Evolutionary conservation across 495 filamentous ascomycete species (phyloP).

Genomic region (Neurospora sp.): DNA sequence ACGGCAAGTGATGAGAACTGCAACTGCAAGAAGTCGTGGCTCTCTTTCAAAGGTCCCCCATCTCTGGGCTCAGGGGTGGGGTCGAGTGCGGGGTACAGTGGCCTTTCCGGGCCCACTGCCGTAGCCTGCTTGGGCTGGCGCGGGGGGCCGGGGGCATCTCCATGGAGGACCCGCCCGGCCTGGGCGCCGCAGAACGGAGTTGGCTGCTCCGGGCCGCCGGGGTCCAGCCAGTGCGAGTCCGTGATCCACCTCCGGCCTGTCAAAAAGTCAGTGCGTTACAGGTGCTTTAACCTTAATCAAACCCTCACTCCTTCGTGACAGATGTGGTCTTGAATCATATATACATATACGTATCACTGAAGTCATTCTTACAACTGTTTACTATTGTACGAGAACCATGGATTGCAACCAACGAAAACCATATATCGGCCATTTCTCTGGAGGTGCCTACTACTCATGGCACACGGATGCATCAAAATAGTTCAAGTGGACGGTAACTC

Average conservation of each 20-base stretch:
- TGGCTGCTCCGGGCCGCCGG: background rate
- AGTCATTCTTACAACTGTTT: background rate
- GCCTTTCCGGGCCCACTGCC: background rate
- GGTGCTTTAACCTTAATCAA: background rate
- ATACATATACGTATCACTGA: background rate
- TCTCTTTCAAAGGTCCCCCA: slow-evolving; percentile 21
- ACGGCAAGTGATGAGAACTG: slow-evolving; percentile 12
- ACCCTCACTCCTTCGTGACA: background rate
- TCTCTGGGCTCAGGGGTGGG: background rate
- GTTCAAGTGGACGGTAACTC: background rate
- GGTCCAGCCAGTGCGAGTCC: background rate
- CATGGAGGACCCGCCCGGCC: background rate
- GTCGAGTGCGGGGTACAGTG: background rate
- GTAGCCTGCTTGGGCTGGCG: background rate
- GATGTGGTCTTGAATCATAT: background rate
- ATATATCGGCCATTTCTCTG: background rate
- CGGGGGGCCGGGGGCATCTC: background rate
- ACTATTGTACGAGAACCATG: background rate
- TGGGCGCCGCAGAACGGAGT: background rate
- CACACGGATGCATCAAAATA: background rate
- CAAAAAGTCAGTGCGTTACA: background rate
- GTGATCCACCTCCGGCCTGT: background rate
- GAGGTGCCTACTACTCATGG: background rate
- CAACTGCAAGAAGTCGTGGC: slow-evolving; percentile 33
- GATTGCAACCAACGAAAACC: background rate